Percentiles rank a stretch among this genome's conserved stretches.
phyloP scores from a whole-genome alignment of 768 basidiomycete genomes.

The Suillus weaverae region DNA sequence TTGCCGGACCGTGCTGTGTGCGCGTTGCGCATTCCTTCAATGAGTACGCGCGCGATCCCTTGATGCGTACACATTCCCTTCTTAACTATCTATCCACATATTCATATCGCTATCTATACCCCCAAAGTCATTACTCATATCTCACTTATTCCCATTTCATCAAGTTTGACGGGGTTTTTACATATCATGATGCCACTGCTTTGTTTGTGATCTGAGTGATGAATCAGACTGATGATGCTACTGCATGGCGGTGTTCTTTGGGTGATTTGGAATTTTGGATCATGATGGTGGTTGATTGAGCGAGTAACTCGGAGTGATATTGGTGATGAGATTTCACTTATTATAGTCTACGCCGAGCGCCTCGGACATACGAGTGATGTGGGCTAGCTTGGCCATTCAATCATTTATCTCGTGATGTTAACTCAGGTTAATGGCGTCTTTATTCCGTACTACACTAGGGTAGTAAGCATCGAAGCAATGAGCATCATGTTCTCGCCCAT shows the following conservation, averaged over 20 bases:
- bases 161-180: not conserved
- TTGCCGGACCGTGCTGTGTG: not conserved
- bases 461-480: no score
- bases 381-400: no score
- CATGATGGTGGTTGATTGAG: not conserved
- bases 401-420: no score
- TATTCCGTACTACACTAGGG: no score
- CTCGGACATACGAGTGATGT: no score
- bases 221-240: no score
- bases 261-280: not conserved
- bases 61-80: not conserved
- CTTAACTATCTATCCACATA: conserved; percentile 2
- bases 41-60: no score
- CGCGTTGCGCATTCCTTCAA: not conserved
- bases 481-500: no score
- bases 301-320: not conserved
- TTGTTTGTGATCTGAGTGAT: not conserved
- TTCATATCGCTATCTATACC: conserved; percentile 5
- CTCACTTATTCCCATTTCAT: not conserved
- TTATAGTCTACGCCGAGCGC: no score
- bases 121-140: not conserved
- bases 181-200: not conserved
- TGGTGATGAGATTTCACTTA: not conserved
- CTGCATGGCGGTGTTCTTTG: not conserved
- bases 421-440: no score